phyloP scores from a whole-genome alignment of 2,329 filamentous ascomycete genomes.

The Alternaria brassicicola region DNA sequence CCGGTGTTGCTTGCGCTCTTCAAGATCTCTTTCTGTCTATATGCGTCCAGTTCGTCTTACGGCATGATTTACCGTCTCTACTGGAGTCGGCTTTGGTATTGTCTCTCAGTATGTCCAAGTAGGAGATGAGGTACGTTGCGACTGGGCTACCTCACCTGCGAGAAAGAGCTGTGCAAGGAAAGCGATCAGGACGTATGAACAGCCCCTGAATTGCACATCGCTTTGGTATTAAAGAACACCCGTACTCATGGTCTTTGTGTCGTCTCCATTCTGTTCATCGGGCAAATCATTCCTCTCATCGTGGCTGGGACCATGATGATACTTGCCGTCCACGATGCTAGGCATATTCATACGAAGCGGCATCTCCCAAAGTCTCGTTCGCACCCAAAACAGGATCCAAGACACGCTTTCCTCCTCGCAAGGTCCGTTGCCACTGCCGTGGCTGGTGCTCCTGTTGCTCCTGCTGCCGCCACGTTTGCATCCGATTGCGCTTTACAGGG shows the following conservation, averaged over 20 bases:
- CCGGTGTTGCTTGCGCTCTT: no score
- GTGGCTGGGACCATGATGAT: slow-evolving; percentile 13
- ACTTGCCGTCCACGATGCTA: slow-evolving; percentile 5
- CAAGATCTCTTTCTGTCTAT: no score
- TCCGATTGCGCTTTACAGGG: slow-evolving; percentile 17
- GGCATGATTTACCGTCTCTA: no score
- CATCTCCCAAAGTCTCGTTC: not conserved
- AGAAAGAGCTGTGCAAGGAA: not conserved
- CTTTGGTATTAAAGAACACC: no score
- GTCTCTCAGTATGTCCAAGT: not conserved
- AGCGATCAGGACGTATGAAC: no score
- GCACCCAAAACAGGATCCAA: not conserved
- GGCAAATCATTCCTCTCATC: slow-evolving; percentile 19
- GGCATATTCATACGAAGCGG: slow-evolving; percentile 15
- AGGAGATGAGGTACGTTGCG: no score
- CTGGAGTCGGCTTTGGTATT: no score
- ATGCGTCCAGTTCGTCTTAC: no score
- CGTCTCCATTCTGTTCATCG: slow-evolving; percentile 9
- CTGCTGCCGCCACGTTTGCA: slow-evolving; percentile 32
- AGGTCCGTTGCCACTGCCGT: slow-evolving; percentile 17
- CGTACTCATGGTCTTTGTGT: not conserved
- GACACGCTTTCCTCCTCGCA: slow-evolving; percentile 17
- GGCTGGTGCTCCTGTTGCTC: slow-evolving; percentile 23
- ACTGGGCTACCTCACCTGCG: not conserved
- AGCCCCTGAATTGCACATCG: no score